A percentile compares a stretch with the other conserved stretches of the same genome.
phyloP scores from a whole-genome alignment of 306 rosid species.

The Castanopsis chinensis region DNA sequence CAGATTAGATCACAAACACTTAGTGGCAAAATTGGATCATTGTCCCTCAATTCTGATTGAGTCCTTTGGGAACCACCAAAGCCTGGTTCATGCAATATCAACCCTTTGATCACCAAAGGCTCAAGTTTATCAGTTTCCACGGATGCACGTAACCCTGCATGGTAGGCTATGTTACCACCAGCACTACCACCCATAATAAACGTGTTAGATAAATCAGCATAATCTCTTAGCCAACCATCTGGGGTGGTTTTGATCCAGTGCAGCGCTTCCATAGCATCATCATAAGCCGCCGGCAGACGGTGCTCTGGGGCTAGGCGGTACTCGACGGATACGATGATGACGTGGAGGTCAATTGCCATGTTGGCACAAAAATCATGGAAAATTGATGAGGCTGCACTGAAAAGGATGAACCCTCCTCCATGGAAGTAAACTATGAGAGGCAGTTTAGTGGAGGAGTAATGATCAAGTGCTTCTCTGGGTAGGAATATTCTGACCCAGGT shows the following conservation, averaged over 20 bases:
- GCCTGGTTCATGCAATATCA: constrained; percentile 46
- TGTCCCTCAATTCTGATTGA: constrained; percentile 28
- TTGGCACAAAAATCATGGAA: constrained; percentile 30
- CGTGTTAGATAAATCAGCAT: constrained; percentile 38
- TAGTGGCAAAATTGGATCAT: constrained; percentile 18
- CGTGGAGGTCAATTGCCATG: constrained; percentile 12
- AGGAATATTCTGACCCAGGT: constrained; percentile 43
- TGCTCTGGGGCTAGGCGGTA: constrained; percentile 58
- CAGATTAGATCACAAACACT: constrained; percentile 32
- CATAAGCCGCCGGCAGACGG: constrained; percentile 48
- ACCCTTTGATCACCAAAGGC: constrained; percentile 36
- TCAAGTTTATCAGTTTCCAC: not conserved
- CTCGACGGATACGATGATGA: constrained; percentile 39
- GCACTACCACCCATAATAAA: constrained; percentile 56
- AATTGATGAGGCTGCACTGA: constrained; percentile 21
- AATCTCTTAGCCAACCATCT: constrained; percentile 37
- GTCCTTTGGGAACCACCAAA: constrained; percentile 47
- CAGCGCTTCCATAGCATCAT: constrained; percentile 49
- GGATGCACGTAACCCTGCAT: constrained; percentile 29
- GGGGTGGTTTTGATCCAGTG: constrained; percentile 25
- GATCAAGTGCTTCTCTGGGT: constrained; percentile 27
- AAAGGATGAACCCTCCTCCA: constrained; percentile 39
- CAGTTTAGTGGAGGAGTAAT: constrained; percentile 7
- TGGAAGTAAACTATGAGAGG: constrained; percentile 50
- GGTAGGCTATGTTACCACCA: constrained; percentile 48